These are phyloP conservation scores for Aspergillus persii DNA, from an alignment of 2,329 filamentous ascomycete genomes.

Conservation along the genomic window DNA sequence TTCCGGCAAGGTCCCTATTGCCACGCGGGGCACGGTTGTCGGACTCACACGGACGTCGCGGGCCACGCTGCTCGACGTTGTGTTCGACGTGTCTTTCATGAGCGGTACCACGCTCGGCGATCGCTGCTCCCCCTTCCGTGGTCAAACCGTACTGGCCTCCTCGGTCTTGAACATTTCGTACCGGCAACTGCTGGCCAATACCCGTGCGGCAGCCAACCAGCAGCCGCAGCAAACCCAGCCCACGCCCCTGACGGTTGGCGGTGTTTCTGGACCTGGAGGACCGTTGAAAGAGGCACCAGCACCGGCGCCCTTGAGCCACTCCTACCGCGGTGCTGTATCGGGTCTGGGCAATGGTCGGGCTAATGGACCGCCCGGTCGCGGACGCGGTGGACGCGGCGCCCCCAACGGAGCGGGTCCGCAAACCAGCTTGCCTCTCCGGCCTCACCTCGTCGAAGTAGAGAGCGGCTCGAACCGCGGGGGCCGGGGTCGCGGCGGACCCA, in stretches of 20 bases:
- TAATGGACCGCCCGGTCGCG: slow-evolving; percentile 34
- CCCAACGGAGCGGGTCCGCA: slow-evolving; percentile 24
- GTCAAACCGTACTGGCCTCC: slow-evolving; percentile 84
- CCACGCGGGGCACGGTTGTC: slow-evolving; percentile 86
- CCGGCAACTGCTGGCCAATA: slow-evolving; percentile 69
- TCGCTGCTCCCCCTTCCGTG: slow-evolving; percentile 87
- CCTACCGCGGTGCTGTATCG: slow-evolving; percentile 57
- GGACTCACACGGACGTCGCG: slow-evolving; percentile 87
- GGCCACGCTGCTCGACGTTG: slow-evolving; percentile 78
- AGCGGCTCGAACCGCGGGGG: slow-evolving; percentile 32
- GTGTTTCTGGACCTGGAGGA: slow-evolving; percentile 54
- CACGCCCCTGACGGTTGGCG: slow-evolving; percentile 53
- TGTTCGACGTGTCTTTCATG: slow-evolving; percentile 96
- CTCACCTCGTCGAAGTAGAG: slow-evolving; percentile 26
- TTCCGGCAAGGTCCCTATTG: slow-evolving; percentile 92
- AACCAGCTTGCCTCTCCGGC: slow-evolving; percentile 32
- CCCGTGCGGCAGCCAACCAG: slow-evolving; percentile 40
- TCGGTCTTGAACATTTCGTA: slow-evolving; percentile 84
- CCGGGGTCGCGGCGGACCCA: slow-evolving; percentile 28
- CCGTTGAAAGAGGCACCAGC: slow-evolving; percentile 58
- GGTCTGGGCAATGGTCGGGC: slow-evolving; percentile 43
- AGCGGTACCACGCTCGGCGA: slow-evolving; percentile 89
- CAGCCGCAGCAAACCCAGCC: slow-evolving; percentile 55
- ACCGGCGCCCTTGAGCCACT: slow-evolving; percentile 59
- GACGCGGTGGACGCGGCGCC: slow-evolving; percentile 32